Base-by-base conservation (phyloP, 1,284 basidiomycete genomes). In the Irpex rosettiformis region DNA sequence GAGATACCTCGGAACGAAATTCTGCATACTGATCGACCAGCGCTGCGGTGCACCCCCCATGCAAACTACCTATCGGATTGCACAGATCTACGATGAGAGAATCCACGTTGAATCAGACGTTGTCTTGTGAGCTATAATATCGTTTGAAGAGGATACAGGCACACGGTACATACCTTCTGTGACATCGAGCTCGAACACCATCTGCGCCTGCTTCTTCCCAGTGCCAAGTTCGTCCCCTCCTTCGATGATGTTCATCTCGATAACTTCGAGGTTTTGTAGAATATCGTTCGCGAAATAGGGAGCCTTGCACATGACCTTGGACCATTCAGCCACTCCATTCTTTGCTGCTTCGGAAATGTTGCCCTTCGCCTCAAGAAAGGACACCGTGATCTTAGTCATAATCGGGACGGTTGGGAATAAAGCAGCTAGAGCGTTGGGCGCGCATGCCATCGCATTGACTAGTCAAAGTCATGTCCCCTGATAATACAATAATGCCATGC, bases 41-140 rank as follows among this genome's bases (percentile, higher is more conserved):
- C 62, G 75, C 78, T 3, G 77, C 75, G 55, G 74, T 72, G 64
- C 82, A 84, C 29, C 77, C 83, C n/a, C 83, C 82, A 52, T 85
- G 83, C 45, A 84, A 65, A 27, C 65, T 77, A n/a, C 73, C 77
- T 2, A 58, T 65, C 0, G 73, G 67, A 58, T 84, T 82, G 21
- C 81, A 54, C 79, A 84, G 82, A 61, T 84, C 82, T 84, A 29
- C 30, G 21, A 24, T 7, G 8, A 24, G 4, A 53, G 10, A 8
- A 16, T 13, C 8, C 5, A 13, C 37, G 43, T 48, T 18, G 25
- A 18, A n/a, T 25, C 29, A 11, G 40, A 48, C 16, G 28, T 13
- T 24, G 37, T 42, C 33, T 37, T 11, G 16, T 18, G 5, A 6
- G 13, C 24, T 13, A 18, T 18, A n/a, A 22, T 24, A 51, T 27